A percentile compares a stretch with the other conserved stretches of the same genome.
Evolutionary conservation across 352 stramenopile species (phyloP).

Genomic region (Phytophthora brassicae): DNA sequence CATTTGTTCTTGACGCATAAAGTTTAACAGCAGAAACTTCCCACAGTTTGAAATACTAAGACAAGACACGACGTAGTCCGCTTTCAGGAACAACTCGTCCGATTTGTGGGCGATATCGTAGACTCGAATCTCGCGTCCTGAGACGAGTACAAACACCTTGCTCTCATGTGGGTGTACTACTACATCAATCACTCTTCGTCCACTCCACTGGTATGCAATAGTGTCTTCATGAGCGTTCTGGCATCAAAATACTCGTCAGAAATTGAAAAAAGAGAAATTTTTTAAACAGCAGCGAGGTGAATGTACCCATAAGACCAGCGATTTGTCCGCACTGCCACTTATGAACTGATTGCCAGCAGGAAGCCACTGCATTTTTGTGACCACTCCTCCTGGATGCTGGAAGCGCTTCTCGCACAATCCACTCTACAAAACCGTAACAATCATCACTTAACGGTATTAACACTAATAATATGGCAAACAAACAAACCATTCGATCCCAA

Average conservation of each 20-base stretch:
- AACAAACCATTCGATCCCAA: conserved; percentile 56
- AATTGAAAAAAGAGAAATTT: background rate
- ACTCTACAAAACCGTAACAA: conserved; percentile 32
- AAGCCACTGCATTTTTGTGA: conserved; percentile 58
- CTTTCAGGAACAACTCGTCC: conserved; percentile 56
- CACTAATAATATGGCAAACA: background rate
- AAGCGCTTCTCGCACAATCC: conserved; percentile 50
- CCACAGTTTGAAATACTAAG: conserved; percentile 49
- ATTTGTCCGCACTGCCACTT: conserved; percentile 73
- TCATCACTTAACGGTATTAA: background rate
- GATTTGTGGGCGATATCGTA: conserved; percentile 65
- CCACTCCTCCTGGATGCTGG: conserved; percentile 55
- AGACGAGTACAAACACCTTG: conserved; percentile 61
- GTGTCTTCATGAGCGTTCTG: conserved; percentile 57
- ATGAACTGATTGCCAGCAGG: conserved; percentile 63
- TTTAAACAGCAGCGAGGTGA: background rate
- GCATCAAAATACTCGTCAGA: conserved; percentile 1
- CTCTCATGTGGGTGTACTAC: conserved; percentile 55
- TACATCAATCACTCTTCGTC: conserved; percentile 60
- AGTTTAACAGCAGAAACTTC: conserved; percentile 61
- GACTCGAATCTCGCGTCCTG: conserved; percentile 54
- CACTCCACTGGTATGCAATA: conserved; percentile 70
- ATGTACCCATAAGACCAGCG: conserved; percentile 75
- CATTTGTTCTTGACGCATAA: conserved; percentile 64
- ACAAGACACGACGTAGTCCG: conserved; percentile 56